phyloP scores from a whole-genome alignment of 352 stramenopile genomes.

The Thalassiosira hispida region DNA sequence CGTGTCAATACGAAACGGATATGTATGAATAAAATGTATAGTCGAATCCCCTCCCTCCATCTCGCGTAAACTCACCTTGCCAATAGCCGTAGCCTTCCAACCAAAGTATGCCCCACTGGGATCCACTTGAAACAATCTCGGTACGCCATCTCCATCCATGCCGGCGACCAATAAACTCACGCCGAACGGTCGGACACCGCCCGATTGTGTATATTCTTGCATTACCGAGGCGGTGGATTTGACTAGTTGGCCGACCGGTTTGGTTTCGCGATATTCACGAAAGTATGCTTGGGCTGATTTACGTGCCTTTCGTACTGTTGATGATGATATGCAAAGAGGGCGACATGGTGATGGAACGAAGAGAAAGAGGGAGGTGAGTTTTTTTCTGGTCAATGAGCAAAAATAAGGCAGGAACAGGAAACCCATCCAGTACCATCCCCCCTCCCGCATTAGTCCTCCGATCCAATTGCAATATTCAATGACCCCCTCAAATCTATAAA shows the following conservation, averaged over 20 bases:
- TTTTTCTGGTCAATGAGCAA: too few relatives aligned
- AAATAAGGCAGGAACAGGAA: too few relatives aligned
- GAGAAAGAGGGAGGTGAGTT: not conserved
- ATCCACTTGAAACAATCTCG: slow-evolving; percentile 97
- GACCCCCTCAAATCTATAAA: too few relatives aligned
- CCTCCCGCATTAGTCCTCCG: too few relatives aligned
- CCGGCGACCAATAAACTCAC: slow-evolving; percentile 98
- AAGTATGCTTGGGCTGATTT: slow-evolving; percentile 96
- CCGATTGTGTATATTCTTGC: slow-evolving; percentile 98
- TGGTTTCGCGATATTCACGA: slow-evolving; percentile 93
- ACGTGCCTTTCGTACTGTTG: slow-evolving; percentile 91
- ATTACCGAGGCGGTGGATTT: slow-evolving; percentile 96
- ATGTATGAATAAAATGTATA: too few relatives aligned
- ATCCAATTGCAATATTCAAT: too few relatives aligned
- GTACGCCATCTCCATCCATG: slow-evolving; percentile 94
- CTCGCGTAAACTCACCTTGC: slow-evolving; percentile 88
- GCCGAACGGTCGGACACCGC: slow-evolving; percentile 97
- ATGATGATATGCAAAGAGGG: slow-evolving; percentile 25
- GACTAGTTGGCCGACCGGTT: slow-evolving; percentile 95
- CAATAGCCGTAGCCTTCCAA: slow-evolving; percentile 99
- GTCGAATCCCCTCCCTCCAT: too few relatives aligned
- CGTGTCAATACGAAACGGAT: too few relatives aligned
- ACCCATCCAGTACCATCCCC: too few relatives aligned
- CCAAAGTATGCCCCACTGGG: slow-evolving; percentile 98
- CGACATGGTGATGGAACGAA: not conserved